phyloP scores from a whole-genome alignment of 169 alveolate species.

The Cryptosporidium canis region DNA sequence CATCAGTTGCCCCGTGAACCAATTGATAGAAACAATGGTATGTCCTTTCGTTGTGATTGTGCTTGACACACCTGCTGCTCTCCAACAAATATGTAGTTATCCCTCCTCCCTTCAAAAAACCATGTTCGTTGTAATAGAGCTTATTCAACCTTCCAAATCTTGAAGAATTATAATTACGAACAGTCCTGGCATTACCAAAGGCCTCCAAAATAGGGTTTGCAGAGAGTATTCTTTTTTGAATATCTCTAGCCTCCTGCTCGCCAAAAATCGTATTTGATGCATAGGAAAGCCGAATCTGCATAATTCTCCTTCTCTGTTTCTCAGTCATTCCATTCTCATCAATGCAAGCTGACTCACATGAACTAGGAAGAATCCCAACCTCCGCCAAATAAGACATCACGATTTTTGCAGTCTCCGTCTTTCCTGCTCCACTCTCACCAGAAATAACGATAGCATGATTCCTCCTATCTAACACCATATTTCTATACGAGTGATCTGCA shows the following conservation, averaged over 20 bases:
- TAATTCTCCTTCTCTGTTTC: slow-evolving; percentile 58
- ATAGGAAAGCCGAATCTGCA: slow-evolving; percentile 73
- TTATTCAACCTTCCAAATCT: slow-evolving; percentile 90
- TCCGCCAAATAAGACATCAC: slow-evolving; percentile 76
- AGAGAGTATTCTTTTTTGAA: slow-evolving; percentile 81
- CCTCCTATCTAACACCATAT: slow-evolving; percentile 67
- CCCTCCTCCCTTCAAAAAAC: slow-evolving; percentile 85
- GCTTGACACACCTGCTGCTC: slow-evolving; percentile 87
- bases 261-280: slow-evolving; percentile 76
- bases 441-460: slow-evolving; percentile 89
- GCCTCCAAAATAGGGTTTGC: slow-evolving; percentile 92
- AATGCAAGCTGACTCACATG: background rate
- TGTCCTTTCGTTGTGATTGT: slow-evolving; percentile 85
- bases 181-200: slow-evolving; percentile 92
- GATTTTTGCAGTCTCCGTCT: slow-evolving; percentile 91
- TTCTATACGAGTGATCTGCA: slow-evolving; percentile 77
- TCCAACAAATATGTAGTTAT: slow-evolving; percentile 86
- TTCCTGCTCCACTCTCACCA: slow-evolving; percentile 95
- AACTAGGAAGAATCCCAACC: slow-evolving; percentile 48
- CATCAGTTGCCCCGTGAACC: slow-evolving; percentile 75
- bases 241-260: slow-evolving; percentile 65
- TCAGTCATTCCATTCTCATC: slow-evolving; percentile 18
- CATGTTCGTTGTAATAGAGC: slow-evolving; percentile 78
- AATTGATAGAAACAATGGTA: slow-evolving; percentile 89
- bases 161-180: slow-evolving; percentile 88